Base-by-base conservation (phyloP, 441 rosid genomes). In the Aleurites moluccanus region DNA sequence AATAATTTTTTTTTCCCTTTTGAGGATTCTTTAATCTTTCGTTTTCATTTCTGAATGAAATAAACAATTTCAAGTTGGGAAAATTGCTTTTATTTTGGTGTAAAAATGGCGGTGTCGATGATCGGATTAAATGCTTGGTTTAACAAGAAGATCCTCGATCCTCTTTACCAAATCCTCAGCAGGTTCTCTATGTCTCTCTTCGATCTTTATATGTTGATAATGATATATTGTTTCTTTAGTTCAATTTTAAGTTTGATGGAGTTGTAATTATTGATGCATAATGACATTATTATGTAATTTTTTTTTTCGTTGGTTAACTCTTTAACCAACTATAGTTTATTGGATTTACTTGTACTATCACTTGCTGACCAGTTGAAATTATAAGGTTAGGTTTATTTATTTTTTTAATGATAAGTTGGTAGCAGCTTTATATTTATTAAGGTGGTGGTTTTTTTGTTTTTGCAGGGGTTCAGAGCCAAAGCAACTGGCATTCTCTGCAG, bases 401-500 rank as follows among this genome's bases (percentile, higher is more conserved):
- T 49, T 1, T 40, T 44, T 21, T 40, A 6, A 23, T n/a, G 47
- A 27, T 33, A 55, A 21, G 75, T 66, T 1, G 35, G 28, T 65
- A n/a, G 14, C 20, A 38, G 20, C 42, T 0, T 30, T 30, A 30
- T 30, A n/a, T n/a, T n/a, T n/a, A n/a, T n/a, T n/a, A n/a, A n/a
- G n/a, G n/a, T n/a, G n/a, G n/a, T n/a, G n/a, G n/a, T n/a, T 62
- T 77, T 33, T 50, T 69, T 49, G 33, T 33, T 67, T 53, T 75
- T 75, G 45, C 86, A 94, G 94, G 80, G 94, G 99, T 70, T 81
- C 91, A 55, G 97, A 94, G 79, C 99, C 98, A 8, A 91, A 84
- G 86, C 96, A 91, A 80, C 78, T 94, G 77, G 97, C 98, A 5
- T 88, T 92, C 78, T 92, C 98, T 50, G 82, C 96, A 0, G 96